Base-by-base conservation (phyloP, 2,329 filamentous ascomycete genomes). In the Botrytis medusae region DNA sequence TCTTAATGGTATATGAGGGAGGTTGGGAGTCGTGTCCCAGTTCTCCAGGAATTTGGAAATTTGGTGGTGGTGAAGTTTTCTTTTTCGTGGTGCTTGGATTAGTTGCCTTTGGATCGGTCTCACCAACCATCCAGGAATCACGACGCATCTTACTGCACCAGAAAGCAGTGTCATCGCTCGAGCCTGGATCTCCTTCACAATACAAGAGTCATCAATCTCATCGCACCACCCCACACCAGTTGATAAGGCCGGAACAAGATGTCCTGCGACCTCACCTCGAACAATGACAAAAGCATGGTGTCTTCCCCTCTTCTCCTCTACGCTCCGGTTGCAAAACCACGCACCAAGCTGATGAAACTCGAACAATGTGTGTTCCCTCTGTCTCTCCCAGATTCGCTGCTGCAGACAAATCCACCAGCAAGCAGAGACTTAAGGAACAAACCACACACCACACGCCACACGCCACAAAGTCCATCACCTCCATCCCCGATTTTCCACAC, bases 251-350 rank as follows among this genome's bases (percentile, higher is more conserved):
- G 14, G 62, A 62, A 48, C 44, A 65, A 48, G 32, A 32, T 51
- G 12, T 32, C 29, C 20, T 14, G 44, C 18, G 29, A 1, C 25
- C 34, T 20, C 9, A n/a, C 18, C 44, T 65, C 44, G 37, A 62
- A 48, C 44, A 12, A 34, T 34, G 63, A 48, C 29, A 48, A 65
- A 48, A 16, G 12, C 42, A 65, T 73, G 76, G 76, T 5, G 74
- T 77, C 54, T 77, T 74, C 29, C 79, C 18, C 54, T 59, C 2
- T 6, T 2, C 18, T 14, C 25, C 37, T 9, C 37, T 1, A 6
- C 2, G 22, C 12, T 25, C 5, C 14, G 40, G 12, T 18, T 10
- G 25, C 2, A 29, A 7, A 63, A 1, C 8, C 2, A 10, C 25
- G 2, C 37, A 4, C 40, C n/a, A 18, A 29, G 29, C 62, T n/a